Base-by-base conservation (phyloP, 2,329 filamentous ascomycete genomes). In the Didymella arachidicola region DNA sequence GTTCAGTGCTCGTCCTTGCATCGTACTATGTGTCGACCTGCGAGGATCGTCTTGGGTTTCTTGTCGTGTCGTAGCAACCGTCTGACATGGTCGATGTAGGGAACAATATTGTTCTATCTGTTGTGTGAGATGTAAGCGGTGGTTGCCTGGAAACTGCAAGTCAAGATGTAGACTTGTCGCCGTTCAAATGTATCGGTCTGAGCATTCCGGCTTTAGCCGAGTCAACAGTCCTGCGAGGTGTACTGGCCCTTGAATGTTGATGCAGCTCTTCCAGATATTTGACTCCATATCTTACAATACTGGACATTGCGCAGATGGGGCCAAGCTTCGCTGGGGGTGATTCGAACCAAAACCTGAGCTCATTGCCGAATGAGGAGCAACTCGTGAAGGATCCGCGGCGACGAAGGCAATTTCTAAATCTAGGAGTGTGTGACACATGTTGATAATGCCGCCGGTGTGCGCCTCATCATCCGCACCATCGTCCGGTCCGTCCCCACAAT, bases 401-500 rank as follows among this genome's bases (percentile, higher is more conserved):
- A 32, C 30, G 6, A 16, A 32, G 11, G 30, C 11, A 32, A 16
- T 32, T 32, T 14, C 12, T 5, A 5, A 14, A 32, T 14, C 12
- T 30, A 16, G 12, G 30, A 32, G 30, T 16, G 16, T 14, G 16
- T 36, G 32, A 36, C 32, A 36, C 32, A 36, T n/a, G 16, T n/a
- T 16, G 32, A 11, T 36, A 26, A 29, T 18, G 34, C 38, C 30
- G 45, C 30, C 53, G 53, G 53, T 46, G 46, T 12, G 32, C 53
- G 53, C 46, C 32, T 44, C 41, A 39, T 53, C 42, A 47, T 30
- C 47, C 42, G 32, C 32, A n/a, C 32, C 32, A 36, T 3, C 22
- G 22, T 22, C 22, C 22, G 22, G 22, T 22, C 34, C 47, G 42
- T 54, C 57, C 42, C 57, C 57, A 51, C 57, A 59, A 51, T 53